Conservation (phyloP, 2,329 filamentous ascomycete species). For the Apiospora hydei region DNA sequence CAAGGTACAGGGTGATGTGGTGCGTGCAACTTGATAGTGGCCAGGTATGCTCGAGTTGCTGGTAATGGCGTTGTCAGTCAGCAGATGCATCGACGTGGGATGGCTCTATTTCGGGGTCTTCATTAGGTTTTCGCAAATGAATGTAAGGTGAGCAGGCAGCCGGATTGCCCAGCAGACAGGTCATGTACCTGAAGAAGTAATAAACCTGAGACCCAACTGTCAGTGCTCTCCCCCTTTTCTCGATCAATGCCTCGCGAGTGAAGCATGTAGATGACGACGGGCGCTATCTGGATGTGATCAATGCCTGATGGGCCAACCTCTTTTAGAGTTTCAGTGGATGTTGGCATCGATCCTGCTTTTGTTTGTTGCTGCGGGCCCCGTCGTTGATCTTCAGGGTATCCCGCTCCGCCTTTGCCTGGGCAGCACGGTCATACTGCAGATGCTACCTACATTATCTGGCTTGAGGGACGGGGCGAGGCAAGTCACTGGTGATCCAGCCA, state of each 20-base stretch:
- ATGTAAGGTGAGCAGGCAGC: background rate
- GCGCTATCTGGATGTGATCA: background rate
- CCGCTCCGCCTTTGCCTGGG: background rate
- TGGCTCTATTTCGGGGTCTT: constrained; percentile 8
- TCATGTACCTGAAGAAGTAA: background rate
- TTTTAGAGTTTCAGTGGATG: constrained; percentile 20
- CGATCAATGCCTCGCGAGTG: background rate
- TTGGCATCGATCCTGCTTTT: constrained; percentile 20
- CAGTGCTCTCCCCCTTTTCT: constrained; percentile 1
- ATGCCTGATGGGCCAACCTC: constrained; percentile 1
- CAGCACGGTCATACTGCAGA: background rate
- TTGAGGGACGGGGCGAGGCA: background rate
- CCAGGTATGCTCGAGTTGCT: background rate
- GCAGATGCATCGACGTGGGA: constrained; percentile 1
- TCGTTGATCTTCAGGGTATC: constrained; percentile 19
- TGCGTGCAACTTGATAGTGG: background rate
- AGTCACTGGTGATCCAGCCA: background rate
- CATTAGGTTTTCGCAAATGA: background rate
- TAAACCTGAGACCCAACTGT: background rate
- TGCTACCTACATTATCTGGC: background rate
- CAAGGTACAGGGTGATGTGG: background rate
- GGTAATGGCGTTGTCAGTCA: constrained; percentile 15
- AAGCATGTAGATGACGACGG: constrained; percentile 12
- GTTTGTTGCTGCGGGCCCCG: background rate
- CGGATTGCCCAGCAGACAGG: background rate